phyloP scores from a whole-genome alignment of 2,329 filamentous ascomycete species.

The Ophiostoma sp. region DNA sequence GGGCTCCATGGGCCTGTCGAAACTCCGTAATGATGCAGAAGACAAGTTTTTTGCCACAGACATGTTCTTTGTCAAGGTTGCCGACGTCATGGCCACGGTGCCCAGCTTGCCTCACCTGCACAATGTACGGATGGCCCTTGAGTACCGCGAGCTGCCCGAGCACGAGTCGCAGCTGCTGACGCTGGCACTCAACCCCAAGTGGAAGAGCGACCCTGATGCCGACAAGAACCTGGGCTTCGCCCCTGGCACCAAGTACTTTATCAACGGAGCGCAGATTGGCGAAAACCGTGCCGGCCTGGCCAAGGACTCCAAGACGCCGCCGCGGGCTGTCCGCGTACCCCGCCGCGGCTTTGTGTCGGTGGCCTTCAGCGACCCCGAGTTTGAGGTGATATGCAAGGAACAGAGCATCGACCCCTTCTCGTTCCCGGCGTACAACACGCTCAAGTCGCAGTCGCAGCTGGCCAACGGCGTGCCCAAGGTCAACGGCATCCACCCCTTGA shows the following conservation, averaged over 20 bases:
- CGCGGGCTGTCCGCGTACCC: constrained; percentile 51
- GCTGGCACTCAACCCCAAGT: constrained; percentile 47
- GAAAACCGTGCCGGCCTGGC: constrained; percentile 47
- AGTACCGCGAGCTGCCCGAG: constrained; percentile 56
- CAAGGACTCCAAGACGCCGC: constrained; percentile 49
- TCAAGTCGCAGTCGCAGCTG: constrained; percentile 38
- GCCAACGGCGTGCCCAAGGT: constrained; percentile 39
- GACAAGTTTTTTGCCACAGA: constrained; percentile 53
- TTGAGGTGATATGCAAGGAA: constrained; percentile 49
- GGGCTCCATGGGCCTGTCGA: constrained; percentile 41
- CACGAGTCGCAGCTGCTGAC: constrained; percentile 42
- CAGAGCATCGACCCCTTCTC: constrained; percentile 48
- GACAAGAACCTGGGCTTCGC: constrained; percentile 49
- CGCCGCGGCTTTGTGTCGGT: constrained; percentile 51
- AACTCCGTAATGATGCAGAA: constrained; percentile 46
- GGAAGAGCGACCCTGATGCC: constrained; percentile 54
- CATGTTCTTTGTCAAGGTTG: constrained; percentile 63
- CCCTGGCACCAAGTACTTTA: constrained; percentile 53
- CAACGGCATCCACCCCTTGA: constrained; percentile 8
- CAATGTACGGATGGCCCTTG: constrained; percentile 50
- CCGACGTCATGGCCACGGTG: constrained; percentile 56
- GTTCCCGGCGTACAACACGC: constrained; percentile 44
- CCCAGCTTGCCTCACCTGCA: constrained; percentile 55
- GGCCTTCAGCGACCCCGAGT: constrained; percentile 53
- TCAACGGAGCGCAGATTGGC: constrained; percentile 50